Percentiles rank a stretch among this genome's conserved stretches.
These are phyloP conservation scores for Paulownia fortunei DNA, from an alignment of 257 asterid species.

Conservation along the genomic window DNA sequence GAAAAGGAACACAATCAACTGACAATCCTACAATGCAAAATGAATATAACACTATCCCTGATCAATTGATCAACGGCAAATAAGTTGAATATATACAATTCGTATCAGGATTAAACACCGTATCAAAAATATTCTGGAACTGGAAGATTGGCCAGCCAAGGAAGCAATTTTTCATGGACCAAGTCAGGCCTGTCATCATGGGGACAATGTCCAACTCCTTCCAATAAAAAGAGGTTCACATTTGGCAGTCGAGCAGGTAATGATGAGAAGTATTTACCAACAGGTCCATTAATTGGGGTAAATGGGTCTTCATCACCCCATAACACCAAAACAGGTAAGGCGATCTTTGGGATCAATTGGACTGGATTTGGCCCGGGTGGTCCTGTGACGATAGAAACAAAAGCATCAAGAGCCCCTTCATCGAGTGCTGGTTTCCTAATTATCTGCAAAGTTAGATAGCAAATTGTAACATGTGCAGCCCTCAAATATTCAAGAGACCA, in stretches of 20 bases:
- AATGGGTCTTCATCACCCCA: conserved; percentile 94
- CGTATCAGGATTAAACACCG: not conserved
- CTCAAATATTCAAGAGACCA: not conserved
- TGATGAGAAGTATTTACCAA: conserved; percentile 79
- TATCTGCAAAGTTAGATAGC: conserved; percentile 51
- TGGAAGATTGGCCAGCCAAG: conserved; percentile 76
- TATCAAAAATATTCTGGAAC: conserved; percentile 9
- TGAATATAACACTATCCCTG: not conserved
- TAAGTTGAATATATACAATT: not conserved
- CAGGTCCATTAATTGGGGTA: conserved; percentile 95
- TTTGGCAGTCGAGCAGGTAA: conserved; percentile 57
- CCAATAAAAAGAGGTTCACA: conserved; percentile 62
- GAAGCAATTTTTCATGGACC: conserved; percentile 82
- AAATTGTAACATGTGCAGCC: not conserved
- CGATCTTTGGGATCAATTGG: conserved; percentile 63
- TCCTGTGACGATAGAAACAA: conserved; percentile 90
- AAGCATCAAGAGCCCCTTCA: conserved; percentile 97
- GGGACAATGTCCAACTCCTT: conserved; percentile 97
- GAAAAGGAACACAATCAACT: not conserved
- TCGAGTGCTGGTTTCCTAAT: conserved; percentile 76
- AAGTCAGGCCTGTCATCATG: conserved; percentile 94
- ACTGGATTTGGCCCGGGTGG: conserved; percentile 95
- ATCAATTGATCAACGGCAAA: not conserved
- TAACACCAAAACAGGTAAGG: conserved; percentile 67
- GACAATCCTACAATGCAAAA: too few relatives aligned